These are phyloP conservation scores for Postia placenta DNA, from an alignment of 768 basidiomycete species.

Conservation along the genomic window DNA sequence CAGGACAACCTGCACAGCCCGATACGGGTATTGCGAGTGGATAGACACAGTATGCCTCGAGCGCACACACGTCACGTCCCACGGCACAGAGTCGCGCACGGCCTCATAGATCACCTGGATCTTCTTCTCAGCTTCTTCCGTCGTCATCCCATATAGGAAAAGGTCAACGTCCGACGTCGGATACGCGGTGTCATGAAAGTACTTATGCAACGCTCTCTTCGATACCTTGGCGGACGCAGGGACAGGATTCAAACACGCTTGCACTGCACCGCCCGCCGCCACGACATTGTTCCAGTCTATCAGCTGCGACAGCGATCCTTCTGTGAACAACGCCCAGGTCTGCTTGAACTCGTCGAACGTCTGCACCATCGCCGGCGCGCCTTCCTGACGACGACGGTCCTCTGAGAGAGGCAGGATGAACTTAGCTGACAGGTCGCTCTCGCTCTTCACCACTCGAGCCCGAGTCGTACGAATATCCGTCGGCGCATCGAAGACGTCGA, in stretches of 20 bases:
- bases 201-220: slow-evolving; percentile 51
- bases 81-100: slow-evolving; percentile 58
- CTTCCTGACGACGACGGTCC: slow-evolving; percentile 40
- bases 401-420: slow-evolving; percentile 50
- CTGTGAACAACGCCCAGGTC: slow-evolving; percentile 60
- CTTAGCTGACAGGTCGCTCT: slow-evolving; percentile 38
- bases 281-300: slow-evolving; percentile 59
- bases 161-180: slow-evolving; percentile 61
- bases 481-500: slow-evolving; percentile 51
- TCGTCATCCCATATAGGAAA: slow-evolving; percentile 54
- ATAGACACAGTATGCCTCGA: slow-evolving; percentile 64
- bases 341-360: slow-evolving; percentile 53
- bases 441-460: slow-evolving; percentile 40
- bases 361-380: slow-evolving; percentile 41
- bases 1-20: slow-evolving; percentile 61
- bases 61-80: slow-evolving; percentile 63
- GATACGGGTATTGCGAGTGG: slow-evolving; percentile 60
- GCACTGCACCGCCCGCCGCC: slow-evolving; percentile 55
- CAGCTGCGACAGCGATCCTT: slow-evolving; percentile 54
- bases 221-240: slow-evolving; percentile 42
- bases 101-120: slow-evolving; percentile 55
- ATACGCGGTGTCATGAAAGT: slow-evolving; percentile 48
- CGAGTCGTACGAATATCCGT: slow-evolving; percentile 42
- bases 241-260: slow-evolving; percentile 50
- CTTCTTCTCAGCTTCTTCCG: slow-evolving; percentile 57